Base-by-base conservation (phyloP, 1,284 basidiomycete genomes). In the Malassezia arunalokei region DNA sequence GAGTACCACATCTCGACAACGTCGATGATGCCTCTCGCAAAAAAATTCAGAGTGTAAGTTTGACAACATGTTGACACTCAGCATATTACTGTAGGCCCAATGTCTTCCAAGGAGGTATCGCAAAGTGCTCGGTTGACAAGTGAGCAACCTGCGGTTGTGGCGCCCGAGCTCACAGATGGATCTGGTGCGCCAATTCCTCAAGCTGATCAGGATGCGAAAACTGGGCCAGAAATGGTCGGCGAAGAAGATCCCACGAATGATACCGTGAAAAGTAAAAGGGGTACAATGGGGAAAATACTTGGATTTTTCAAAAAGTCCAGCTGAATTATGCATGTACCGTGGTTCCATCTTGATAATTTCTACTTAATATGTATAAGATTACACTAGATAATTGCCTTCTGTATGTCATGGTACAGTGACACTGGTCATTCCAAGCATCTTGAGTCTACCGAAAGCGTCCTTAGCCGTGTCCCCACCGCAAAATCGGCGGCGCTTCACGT, bases 91-190 rank as follows among this genome's bases (percentile, higher is more conserved):
- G 53, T 55, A 2, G 53, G 53, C 7, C 53, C 53, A 1, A 31
- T 44, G 12, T 50, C 53, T 1, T 46, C 53, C 1, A 48, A 48
- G 43, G 28, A 50, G 14, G 47, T 62, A 4, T 47, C 59, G 5
- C 28, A 59, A 40, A 43, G 54, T 15, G 41, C 57, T 9, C 30
- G 30, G 4, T 27, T 43, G 30, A 53, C 50, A 12, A 32, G 46
- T 4, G 37, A 48, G n/a, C 58, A 62, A 33, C 54, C 53, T 4
- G 47, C 48, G 7, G 53, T 55, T 3, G 53, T 55, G 2, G 53
- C 53, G 2, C 53, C 53, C 4, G 53, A 55, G 33, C 48, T 55
- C 12, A 47, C 53, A 5, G 12, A 27, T 8, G 35, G 28, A 4
- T 15, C 15, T 6, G 14, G 40, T n/a, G 31, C n/a, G 1, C 53